Evolutionary conservation across 805 yeast species (phyloP), one percentile per base, ranked within the genome.

Genomic region (Pichia cephalocereana): DNA sequence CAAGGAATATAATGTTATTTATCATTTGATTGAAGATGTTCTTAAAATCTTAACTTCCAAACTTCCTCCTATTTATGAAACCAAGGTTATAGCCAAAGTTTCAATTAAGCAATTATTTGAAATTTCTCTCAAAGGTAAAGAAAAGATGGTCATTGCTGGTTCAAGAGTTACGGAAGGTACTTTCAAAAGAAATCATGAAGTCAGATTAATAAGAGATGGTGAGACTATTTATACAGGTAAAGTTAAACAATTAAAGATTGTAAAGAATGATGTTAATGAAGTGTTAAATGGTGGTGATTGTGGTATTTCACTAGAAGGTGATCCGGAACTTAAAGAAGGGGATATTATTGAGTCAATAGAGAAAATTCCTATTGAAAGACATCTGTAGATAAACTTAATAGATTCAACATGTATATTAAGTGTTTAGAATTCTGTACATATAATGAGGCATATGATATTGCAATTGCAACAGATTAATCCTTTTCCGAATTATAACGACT

Each of bases 241-340:
- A 32, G 62, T 93, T 8, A 76, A 82, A 3, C 80, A 91, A 8
- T 72, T 93, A 63, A 89, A 86, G 66, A 86, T 85, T 52, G 81
- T 80, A 46, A 88, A 87, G 62, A 90, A 86, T 41, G 95, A 86
- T 55, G 85, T 83, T 6, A 55, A 67, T 2, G 91, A 84, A 58
- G 86, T 86, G 9, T 77, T 77, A 49, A 90, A 86, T 66, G 97
- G 96, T 30, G 76, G 76, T 30, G 99, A 93, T 57, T 93, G 97
- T 70, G 99, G 99, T 46, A 62, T 91, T 26, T 69, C 87, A 0
- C 80, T 93, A 54, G 75, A 80, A 55, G 55, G 56, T 23, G 58
- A 51, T 28, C 61, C 65, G 4, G 58, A 57, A 6, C 30, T 63
- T 3, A 26, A 51, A 11, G 80, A 70, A 18, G 96, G 95, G 17